Evolutionary conservation across 1,284 basidiomycete species (phyloP).

Genomic region (Ceratobasidium sp.): DNA sequence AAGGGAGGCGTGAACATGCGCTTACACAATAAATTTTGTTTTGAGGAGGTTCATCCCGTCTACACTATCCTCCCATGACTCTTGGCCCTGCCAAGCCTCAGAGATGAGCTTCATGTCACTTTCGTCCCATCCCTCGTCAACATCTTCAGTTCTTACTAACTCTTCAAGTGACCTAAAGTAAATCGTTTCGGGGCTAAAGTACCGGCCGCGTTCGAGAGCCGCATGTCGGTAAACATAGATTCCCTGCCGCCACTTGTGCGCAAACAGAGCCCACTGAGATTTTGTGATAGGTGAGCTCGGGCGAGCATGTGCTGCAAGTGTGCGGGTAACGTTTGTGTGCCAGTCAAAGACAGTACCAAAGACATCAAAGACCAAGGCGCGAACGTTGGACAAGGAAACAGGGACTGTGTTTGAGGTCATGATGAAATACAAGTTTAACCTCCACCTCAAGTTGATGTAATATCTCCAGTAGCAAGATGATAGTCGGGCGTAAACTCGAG

Average conservation of each 20-base stretch:
- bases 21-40: constrained; percentile 41
- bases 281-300: constrained; percentile 22
- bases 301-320: constrained; percentile 30
- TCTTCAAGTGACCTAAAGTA: constrained; percentile 37
- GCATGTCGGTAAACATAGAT: constrained; percentile 33
- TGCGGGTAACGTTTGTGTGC: constrained; percentile 41
- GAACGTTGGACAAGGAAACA: not conserved
- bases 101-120: constrained; percentile 8
- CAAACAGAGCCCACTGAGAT: constrained; percentile 34
- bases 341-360: constrained; percentile 43
- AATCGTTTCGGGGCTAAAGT: constrained; percentile 37
- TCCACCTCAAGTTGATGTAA: no score
- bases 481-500: not conserved
- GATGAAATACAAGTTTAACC: not conserved
- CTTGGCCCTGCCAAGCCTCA: constrained; percentile 15
- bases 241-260: constrained; percentile 40
- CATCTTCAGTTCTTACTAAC: constrained; percentile 31
- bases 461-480: not conserved
- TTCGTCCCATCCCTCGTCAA: constrained; percentile 31
- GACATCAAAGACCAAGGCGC: constrained; percentile 23
- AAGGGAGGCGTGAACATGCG: not conserved
- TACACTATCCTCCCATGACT: constrained; percentile 41
- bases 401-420: not conserved
- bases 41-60: constrained; percentile 39
- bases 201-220: constrained; percentile 32